These are phyloP conservation scores for Globisporangium mamillatum DNA, from an alignment of 352 stramenopile genomes.

Conservation along the genomic window DNA sequence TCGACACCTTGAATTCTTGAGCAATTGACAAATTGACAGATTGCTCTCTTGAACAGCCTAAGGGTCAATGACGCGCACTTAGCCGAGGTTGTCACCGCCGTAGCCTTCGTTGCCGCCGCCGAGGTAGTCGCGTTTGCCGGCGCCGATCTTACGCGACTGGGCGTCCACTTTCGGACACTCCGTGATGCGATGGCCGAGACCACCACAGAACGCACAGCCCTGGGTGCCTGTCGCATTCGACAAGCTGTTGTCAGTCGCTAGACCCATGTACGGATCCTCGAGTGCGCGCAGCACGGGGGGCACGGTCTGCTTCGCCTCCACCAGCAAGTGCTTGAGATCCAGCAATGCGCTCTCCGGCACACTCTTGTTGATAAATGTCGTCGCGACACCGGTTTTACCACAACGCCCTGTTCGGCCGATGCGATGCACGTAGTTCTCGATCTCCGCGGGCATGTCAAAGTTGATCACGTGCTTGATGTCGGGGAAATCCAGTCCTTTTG, in stretches of 20 bases:
- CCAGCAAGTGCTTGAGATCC: slow-evolving; percentile 98
- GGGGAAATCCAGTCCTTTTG: slow-evolving; percentile 98
- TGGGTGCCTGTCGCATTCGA: slow-evolving; percentile 83
- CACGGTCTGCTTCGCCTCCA: slow-evolving; percentile 98
- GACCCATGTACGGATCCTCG: slow-evolving; percentile 94
- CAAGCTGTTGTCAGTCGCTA: slow-evolving; percentile 42
- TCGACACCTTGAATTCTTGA: background rate
- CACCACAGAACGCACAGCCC: slow-evolving; percentile 98
- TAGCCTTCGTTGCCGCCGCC: slow-evolving; percentile 91
- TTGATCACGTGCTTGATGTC: slow-evolving; percentile 99
- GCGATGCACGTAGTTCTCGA: slow-evolving; percentile 99
- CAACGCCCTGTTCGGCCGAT: slow-evolving; percentile 98
- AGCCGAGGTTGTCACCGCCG: slow-evolving; percentile 91
- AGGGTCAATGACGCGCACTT: slow-evolving; percentile 7
- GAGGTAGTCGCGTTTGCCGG: slow-evolving; percentile 93
- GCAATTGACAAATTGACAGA: background rate
- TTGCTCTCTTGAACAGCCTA: background rate
- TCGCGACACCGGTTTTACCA: slow-evolving; percentile 97
- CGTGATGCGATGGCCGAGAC: slow-evolving; percentile 97
- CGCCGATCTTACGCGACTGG: slow-evolving; percentile 93
- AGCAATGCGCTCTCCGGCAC: slow-evolving; percentile 94
- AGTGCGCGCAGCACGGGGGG: slow-evolving; percentile 97
- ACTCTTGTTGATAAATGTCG: slow-evolving; percentile 99
- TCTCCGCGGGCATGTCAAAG: slow-evolving; percentile 99
- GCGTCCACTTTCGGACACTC: slow-evolving; percentile 99